A percentile compares a stretch with the other conserved stretches of the same genome.
These are phyloP conservation scores for Lachancea dasiensis DNA, from an alignment of 805 yeast genomes.

Conservation along the genomic window DNA sequence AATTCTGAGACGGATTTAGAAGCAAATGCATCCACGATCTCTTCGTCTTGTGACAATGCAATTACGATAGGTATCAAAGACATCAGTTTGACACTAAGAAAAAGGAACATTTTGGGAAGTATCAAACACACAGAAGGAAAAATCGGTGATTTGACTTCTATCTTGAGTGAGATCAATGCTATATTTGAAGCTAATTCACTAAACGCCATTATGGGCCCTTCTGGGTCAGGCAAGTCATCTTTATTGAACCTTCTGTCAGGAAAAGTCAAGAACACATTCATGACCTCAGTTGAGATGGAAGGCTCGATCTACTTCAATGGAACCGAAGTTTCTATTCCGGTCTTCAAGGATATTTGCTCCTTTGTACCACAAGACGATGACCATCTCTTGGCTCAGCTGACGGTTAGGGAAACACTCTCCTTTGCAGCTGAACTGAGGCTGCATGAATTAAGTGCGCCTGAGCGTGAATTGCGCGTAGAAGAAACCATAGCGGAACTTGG, in stretches of 20 bases:
- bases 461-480: constrained; percentile 45
- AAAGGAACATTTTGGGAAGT: not conserved
- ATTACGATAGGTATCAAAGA: constrained; percentile 21
- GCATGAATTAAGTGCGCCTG: constrained; percentile 38
- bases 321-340: constrained; percentile 30
- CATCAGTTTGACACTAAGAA: constrained; percentile 4
- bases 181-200: constrained; percentile 48
- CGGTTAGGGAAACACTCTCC: constrained; percentile 70
- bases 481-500: constrained; percentile 63
- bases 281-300: constrained; percentile 26
- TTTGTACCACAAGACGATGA: constrained; percentile 82
- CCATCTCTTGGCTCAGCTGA: constrained; percentile 59
- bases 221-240: constrained; percentile 75
- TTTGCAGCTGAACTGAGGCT: constrained; percentile 68
- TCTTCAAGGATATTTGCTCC: constrained; percentile 47
- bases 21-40: not conserved
- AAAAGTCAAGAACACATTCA: constrained; percentile 38
- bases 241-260: constrained; percentile 58
- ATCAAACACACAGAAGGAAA: not conserved
- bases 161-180: constrained; percentile 45
- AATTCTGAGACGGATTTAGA: constrained; percentile 3
- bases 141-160: constrained; percentile 24
- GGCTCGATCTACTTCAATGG: constrained; percentile 45
- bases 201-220: constrained; percentile 76
- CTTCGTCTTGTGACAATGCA: not conserved